Conservation (phyloP, 768 basidiomycete genomes). For the Suillus discolor region DNA sequence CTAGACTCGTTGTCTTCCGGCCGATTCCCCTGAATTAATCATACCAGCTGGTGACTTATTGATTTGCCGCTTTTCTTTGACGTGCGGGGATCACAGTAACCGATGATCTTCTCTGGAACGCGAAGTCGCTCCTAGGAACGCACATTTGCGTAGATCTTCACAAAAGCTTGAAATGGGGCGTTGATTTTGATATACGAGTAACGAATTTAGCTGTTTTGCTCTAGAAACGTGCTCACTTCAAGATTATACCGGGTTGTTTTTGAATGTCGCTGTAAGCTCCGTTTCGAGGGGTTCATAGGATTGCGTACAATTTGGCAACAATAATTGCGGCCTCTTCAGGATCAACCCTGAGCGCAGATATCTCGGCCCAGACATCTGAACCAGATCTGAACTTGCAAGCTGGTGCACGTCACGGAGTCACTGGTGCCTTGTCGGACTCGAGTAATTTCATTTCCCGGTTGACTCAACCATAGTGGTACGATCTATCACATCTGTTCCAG, state of each 20-base stretch:
- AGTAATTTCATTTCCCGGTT: not conserved
- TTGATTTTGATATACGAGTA: not conserved
- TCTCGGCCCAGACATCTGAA: not conserved
- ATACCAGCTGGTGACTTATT: not conserved
- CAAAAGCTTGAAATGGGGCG: not conserved
- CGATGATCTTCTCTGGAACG: not conserved
- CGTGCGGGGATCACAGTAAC: not conserved
- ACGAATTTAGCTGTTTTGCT: not conserved
- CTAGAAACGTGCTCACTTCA: not conserved
- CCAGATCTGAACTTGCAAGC: conserved; percentile 2
- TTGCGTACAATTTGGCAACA: not conserved
- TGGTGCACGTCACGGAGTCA: not conserved
- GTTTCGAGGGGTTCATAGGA: not conserved
- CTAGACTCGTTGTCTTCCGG: not conserved
- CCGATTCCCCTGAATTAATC: not conserved
- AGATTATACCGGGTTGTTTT: not conserved
- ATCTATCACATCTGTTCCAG: not conserved
- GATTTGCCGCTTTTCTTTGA: not conserved
- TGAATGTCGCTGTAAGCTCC: not conserved
- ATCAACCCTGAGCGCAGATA: not conserved
- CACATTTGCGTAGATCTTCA: not conserved
- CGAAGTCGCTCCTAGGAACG: not conserved
- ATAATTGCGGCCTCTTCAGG: not conserved
- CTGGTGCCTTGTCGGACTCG: not conserved
- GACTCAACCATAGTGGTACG: not conserved